Base-by-base conservation (phyloP, 306 rosid genomes). In the Betula pendula region DNA sequence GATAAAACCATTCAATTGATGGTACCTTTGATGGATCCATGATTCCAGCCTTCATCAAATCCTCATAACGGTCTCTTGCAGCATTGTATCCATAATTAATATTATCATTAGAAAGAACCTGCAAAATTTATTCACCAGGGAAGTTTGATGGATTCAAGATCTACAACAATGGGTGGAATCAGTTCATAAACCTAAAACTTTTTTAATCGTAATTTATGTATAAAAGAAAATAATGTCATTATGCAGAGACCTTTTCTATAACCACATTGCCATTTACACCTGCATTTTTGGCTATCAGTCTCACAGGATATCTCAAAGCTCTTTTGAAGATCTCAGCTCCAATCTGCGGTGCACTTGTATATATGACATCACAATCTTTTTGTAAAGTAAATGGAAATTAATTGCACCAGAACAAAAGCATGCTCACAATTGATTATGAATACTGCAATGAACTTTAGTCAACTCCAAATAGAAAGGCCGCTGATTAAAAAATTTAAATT, bases 241-340 rank as follows among this genome's bases (percentile, higher is more conserved):
- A 58, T 68, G 77, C 49, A 77, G 71, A 78, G 63, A 94, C 98
- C 96, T 90, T 90, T 62, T 94, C 88, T 56, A 94, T 81, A 74
- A 92, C 92, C 47, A 90, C 88, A 78, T 50, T 92, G 84, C 98
- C 97, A 84, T 92, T 94, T 63, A 81, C 92, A 65, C 97, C 97
- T 8, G 98, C 97, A 79, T 94, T 94, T 85, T 92, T 94, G 1
- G 98, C 96, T 78, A 94, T 94, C 75, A 89, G 73, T 84, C 90
- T 88, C 15, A 89, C 77, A 43, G 97, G 98, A 77, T 92, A 94
- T 81, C 88, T 81, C 87, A 94, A 79, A 77, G 96, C 95, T 83
- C 86, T 90, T 83, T 70, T 90, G 86, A 94, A 90, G 72, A 92
- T 92, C 78, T 90, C 97, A 62, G 98, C 98, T 81, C 98, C 98